phyloP scores from a whole-genome alignment of 1,139 yeast genomes.

The Hansenula anomala region DNA sequence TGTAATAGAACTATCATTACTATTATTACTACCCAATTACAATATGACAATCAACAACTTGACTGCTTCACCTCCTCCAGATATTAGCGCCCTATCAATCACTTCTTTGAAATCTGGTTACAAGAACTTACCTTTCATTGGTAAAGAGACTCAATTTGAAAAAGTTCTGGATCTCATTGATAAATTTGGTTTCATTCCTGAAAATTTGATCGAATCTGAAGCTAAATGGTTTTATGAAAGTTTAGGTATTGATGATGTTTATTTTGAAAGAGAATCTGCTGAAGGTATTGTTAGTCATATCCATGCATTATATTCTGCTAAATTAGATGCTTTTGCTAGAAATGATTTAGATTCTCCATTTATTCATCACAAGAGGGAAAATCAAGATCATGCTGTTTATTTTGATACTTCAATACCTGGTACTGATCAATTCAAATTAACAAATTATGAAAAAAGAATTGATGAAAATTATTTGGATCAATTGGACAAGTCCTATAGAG shows the following conservation, averaged over 20 bases:
- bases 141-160: conserved; percentile 77
- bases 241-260: conserved; percentile 88
- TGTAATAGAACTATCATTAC: too few relatives aligned
- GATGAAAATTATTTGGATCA: conserved; percentile 72
- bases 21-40: too few relatives aligned
- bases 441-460: conserved; percentile 58
- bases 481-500: conserved; percentile 47
- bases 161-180: conserved; percentile 80
- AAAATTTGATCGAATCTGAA: conserved; percentile 76
- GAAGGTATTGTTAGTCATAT: conserved; percentile 76
- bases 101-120: conserved; percentile 51
- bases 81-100: conserved; percentile 33
- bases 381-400: conserved; percentile 85
- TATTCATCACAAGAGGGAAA: conserved; percentile 66
- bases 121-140: conserved; percentile 69
- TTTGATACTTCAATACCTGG: conserved; percentile 56
- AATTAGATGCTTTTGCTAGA: conserved; percentile 78
- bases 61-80: too few relatives aligned
- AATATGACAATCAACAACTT: too few relatives aligned
- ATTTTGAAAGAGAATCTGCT: conserved; percentile 82
- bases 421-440: conserved; percentile 31
- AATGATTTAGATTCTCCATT: conserved; percentile 47
- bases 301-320: conserved; percentile 87
- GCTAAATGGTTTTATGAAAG: conserved; percentile 85
- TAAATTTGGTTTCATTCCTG: conserved; percentile 86